Percentiles rank a stretch among this genome's conserved stretches.
These are phyloP conservation scores for Coemansia sp. DNA, from an alignment of 192 early-diverging fungal species.

Conservation along the genomic window DNA sequence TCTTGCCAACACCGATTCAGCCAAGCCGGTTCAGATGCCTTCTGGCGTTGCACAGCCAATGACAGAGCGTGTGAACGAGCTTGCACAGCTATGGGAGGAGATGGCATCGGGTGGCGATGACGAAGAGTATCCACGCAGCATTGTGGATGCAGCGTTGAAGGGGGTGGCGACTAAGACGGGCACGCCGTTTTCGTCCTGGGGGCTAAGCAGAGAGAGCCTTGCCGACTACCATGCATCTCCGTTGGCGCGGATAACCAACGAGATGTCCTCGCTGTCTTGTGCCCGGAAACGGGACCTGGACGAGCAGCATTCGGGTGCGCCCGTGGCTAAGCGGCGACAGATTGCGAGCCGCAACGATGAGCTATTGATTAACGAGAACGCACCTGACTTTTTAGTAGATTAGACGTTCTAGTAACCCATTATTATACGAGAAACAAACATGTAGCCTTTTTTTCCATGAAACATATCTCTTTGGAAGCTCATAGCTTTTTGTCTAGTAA, in stretches of 20 bases:
- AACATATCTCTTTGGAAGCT: neutral
- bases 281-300: slow-evolving; percentile 3
- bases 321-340: slow-evolving; percentile 6
- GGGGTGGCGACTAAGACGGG: neutral
- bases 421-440: neutral
- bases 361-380: slow-evolving; percentile 2
- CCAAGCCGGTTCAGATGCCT: no score
- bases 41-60: neutral
- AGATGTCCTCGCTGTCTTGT: slow-evolving; percentile 2
- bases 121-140: slow-evolving; percentile 12
- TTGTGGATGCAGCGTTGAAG: slow-evolving; percentile 1
- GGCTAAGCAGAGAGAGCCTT: slow-evolving; percentile 9
- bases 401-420: slow-evolving; percentile 1
- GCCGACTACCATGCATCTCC: slow-evolving; percentile 5
- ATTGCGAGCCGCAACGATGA: neutral
- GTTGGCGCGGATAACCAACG: slow-evolving; percentile 1
- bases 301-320: neutral
- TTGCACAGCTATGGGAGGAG: slow-evolving; percentile 26
- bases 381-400: slow-evolving; percentile 18
- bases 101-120: slow-evolving; percentile 1
- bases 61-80: slow-evolving; percentile 15
- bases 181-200: slow-evolving; percentile 4
- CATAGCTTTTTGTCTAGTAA: neutral
- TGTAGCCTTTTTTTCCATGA: no score
- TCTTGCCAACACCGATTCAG: no score